Percentiles rank a stretch among this genome's conserved stretches.
phyloP scores from a whole-genome alignment of 176 grass and related monocot genomes.

The Coix lacrymajobi region DNA sequence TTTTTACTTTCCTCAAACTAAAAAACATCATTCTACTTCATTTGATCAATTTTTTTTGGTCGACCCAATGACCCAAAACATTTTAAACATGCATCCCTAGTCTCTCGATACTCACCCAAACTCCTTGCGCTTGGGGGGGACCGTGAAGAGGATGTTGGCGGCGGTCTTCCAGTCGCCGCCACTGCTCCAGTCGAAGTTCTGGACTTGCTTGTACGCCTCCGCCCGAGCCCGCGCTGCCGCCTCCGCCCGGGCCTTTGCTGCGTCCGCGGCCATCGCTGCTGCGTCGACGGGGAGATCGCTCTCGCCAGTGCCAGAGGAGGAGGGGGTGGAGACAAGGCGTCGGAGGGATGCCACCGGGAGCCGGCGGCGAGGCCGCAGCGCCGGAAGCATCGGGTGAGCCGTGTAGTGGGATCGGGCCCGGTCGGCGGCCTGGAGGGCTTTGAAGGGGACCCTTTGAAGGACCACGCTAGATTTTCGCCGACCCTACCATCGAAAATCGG shows the following conservation, averaged over 20 bases:
- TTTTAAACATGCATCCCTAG: too few relatives aligned
- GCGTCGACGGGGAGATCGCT: neutral
- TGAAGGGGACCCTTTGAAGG: too few relatives aligned
- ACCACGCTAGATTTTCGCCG: too few relatives aligned
- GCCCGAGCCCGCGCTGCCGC: conserved; percentile 13
- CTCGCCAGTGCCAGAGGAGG: neutral
- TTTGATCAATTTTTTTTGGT: too few relatives aligned
- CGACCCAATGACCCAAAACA: too few relatives aligned
- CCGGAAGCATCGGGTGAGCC: conserved; percentile 31
- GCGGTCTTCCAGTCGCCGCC: conserved; percentile 48
- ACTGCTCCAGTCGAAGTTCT: conserved; percentile 44
- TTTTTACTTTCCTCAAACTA: too few relatives aligned
- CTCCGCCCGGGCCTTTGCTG: conserved; percentile 12
- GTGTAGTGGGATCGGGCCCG: too few relatives aligned
- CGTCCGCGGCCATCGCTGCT: neutral
- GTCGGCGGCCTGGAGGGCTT: too few relatives aligned
- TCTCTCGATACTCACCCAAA: conserved; percentile 38
- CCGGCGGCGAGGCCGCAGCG: conserved; percentile 13
- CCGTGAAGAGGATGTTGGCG: conserved; percentile 43
- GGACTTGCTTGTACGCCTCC: conserved; percentile 44
- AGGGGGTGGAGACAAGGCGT: neutral
- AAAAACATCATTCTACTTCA: too few relatives aligned
- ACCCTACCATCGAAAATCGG: too few relatives aligned
- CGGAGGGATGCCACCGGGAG: neutral
- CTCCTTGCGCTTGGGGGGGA: conserved; percentile 49